Evolutionary conservation across 352 stramenopile species (phyloP).

Genomic region (Phytophthora pisi): DNA sequence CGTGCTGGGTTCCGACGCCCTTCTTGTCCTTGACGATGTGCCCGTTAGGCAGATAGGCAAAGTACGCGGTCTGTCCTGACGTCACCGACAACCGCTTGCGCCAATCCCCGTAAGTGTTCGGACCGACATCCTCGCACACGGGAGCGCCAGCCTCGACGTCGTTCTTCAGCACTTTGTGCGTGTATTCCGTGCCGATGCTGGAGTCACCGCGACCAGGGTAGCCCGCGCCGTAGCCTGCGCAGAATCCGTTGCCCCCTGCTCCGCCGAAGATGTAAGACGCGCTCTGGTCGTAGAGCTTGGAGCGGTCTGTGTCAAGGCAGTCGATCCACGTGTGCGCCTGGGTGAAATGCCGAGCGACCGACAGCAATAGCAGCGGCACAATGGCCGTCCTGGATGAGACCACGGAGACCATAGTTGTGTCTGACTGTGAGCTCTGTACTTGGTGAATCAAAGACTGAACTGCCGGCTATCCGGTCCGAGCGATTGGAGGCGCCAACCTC

Average conservation of each 20-base stretch:
- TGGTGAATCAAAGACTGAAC: constrained; percentile 29
- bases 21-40: constrained; percentile 79
- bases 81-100: constrained; percentile 52
- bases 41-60: constrained; percentile 63
- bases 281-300: constrained; percentile 69
- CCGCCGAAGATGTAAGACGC: constrained; percentile 77
- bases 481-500: constrained; percentile 9
- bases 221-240: constrained; percentile 61
- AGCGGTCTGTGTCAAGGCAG: constrained; percentile 54
- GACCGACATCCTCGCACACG: constrained; percentile 52
- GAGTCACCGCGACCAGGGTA: constrained; percentile 58
- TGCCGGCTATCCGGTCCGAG: constrained; percentile 6
- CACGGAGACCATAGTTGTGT: constrained; percentile 21
- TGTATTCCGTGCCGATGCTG: constrained; percentile 63
- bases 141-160: constrained; percentile 53
- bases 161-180: constrained; percentile 75
- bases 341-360: constrained; percentile 18
- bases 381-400: constrained; percentile 18
- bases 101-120: constrained; percentile 64
- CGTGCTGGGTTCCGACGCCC: constrained; percentile 57
- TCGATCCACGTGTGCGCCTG: constrained; percentile 69
- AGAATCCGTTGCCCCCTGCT: constrained; percentile 65
- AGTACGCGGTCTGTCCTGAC: constrained; percentile 50
- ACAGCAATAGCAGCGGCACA: constrained; percentile 19
- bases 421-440: constrained; percentile 1